Percentiles rank a stretch among this genome's conserved stretches.
phyloP scores from a whole-genome alignment of 1,139 yeast species.

The Yueomyces sp. region DNA sequence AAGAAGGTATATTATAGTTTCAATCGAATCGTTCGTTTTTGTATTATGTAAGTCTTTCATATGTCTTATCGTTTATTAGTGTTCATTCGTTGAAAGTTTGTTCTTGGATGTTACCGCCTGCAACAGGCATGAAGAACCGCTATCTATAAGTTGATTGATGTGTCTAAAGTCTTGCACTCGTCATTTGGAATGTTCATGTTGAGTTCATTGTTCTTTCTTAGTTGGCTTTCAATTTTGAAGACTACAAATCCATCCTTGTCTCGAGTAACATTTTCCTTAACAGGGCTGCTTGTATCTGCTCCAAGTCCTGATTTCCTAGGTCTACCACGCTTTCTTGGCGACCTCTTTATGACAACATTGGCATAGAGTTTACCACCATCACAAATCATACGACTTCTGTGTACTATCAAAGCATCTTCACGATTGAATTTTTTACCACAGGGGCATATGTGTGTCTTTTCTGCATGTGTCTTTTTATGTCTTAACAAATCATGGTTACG shows the following conservation, averaged over 20 bases:
- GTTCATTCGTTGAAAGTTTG: no score
- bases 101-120: no score
- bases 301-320: conserved; percentile 15
- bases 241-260: conserved; percentile 13
- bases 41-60: no score
- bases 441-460: conserved; percentile 62
- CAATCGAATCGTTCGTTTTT: no score
- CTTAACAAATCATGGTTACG: conserved; percentile 89
- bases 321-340: conserved; percentile 20
- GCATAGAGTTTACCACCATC: conserved; percentile 46
- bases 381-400: conserved; percentile 68
- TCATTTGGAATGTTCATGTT: not conserved
- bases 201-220: not conserved
- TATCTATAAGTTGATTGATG: no score
- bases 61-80: no score
- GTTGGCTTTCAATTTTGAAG: conserved; percentile 15
- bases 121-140: no score
- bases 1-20: no score
- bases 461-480: conserved; percentile 80
- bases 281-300: conserved; percentile 13
- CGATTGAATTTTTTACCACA: conserved; percentile 91
- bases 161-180: not conserved
- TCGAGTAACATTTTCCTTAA: conserved; percentile 15
- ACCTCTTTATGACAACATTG: conserved; percentile 19
- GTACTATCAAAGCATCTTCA: conserved; percentile 79